Evolutionary conservation across 2,329 filamentous ascomycete genomes (phyloP).

Genomic region (Cladosporium sp.): DNA sequence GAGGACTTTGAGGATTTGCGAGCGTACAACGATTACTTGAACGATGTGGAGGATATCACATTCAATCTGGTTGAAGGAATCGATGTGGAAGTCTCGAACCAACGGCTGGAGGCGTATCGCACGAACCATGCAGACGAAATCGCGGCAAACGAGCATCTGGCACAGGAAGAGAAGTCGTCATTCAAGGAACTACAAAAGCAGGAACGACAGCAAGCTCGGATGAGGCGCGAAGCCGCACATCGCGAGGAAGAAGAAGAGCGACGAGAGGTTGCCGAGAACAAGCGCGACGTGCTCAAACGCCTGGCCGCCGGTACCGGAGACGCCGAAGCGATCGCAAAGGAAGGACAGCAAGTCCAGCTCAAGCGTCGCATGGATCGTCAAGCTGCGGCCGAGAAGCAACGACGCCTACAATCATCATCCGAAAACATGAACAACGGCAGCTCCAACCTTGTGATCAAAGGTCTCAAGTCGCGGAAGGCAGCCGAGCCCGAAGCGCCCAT

Average conservation of each 20-base stretch:
- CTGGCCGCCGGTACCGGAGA: conserved; percentile 63
- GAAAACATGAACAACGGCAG: conserved; percentile 36
- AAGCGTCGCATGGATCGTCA: conserved; percentile 71
- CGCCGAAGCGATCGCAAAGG: conserved; percentile 56
- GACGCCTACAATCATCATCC: conserved; percentile 47
- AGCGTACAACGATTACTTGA: conserved; percentile 91
- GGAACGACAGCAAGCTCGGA: conserved; percentile 66
- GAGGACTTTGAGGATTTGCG: conserved; percentile 85
- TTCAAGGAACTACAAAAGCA: conserved; percentile 52
- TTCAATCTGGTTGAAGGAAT: conserved; percentile 78
- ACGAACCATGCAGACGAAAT: conserved; percentile 66
- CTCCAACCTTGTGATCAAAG: conserved; percentile 66
- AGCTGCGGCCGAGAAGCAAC: conserved; percentile 44
- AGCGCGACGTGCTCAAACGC: conserved; percentile 68
- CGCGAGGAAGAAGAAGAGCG: conserved; percentile 72
- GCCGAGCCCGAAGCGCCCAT: conserved; percentile 72
- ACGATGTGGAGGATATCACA: conserved; percentile 85
- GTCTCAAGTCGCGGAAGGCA: conserved; percentile 66
- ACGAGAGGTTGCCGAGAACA: conserved; percentile 61
- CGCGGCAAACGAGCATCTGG: conserved; percentile 50
- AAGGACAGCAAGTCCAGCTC: conserved; percentile 61
- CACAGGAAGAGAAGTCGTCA: conserved; percentile 48
- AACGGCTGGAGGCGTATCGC: conserved; percentile 67
- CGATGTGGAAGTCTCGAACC: conserved; percentile 65
- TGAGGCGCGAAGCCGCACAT: conserved; percentile 62